Evolutionary conservation across 129 eudicot species (phyloP), one percentile per base, ranked within the genome.

Genomic region (Scalesia atractyloides): DNA sequence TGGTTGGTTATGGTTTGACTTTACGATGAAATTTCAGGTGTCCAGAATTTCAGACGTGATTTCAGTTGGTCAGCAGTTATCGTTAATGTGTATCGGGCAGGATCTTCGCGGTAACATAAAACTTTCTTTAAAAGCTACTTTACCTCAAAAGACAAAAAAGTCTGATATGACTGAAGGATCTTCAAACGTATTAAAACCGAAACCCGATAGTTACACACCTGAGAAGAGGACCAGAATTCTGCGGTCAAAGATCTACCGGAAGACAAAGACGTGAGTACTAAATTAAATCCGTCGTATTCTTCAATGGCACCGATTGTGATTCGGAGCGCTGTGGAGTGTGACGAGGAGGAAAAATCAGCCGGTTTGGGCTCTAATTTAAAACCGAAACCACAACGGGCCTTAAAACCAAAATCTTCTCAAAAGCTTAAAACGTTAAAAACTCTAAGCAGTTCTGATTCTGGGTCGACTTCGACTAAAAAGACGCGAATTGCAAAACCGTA

Each of bases 31-130:
- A 51, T 73, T 76, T 66, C 81, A 94, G 99, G 97, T 94, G 37
- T 74, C 86, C 65, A 86, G 78, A 81, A 84, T 94, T 69, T 74
- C 96, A 6, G 99, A 94, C 63, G 91, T 94, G 80, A 69, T 94
- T 66, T 84, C 97, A 59, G 75, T 90, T 10, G 97, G 97, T 74
- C 96, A 94, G 80, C 80, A 88, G 73, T 78, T 94, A 63, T 74
- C 86, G 5, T 72, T 94, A 54, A 94, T 76, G 96, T 94, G 99
- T 82, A 94, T 90, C 15, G 99, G 86, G 17, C 87, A 83, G 76
- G 99, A 94, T 81, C 76, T 81, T 44, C 99, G 99, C 72, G 99
- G 99, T 26, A 94, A 94, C 80, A 79, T 94, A 60, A 94, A 86
- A 69, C 78, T 94, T 64, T 94, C 99, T 57, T 86, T 90, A 54